Conservation (phyloP, 495 filamentous ascomycete genomes). For the Penicillium maclennaniae region DNA sequence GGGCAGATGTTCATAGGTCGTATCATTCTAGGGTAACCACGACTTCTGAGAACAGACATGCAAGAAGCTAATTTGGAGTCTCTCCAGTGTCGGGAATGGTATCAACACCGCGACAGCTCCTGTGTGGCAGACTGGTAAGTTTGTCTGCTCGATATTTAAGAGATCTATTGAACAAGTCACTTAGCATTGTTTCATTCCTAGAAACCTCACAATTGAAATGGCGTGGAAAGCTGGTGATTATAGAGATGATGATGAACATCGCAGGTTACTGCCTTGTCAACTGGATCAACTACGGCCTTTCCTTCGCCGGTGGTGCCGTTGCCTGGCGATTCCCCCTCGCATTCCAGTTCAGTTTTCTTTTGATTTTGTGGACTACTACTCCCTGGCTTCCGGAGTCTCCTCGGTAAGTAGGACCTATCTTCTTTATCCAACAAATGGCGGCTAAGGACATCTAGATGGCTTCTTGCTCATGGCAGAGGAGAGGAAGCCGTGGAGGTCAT, state of each 20-base stretch:
- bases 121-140: slow-evolving; percentile 52
- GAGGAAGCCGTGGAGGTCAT: slow-evolving; percentile 48
- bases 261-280: slow-evolving; percentile 52
- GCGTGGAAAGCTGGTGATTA: slow-evolving; percentile 57
- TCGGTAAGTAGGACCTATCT: slow-evolving; percentile 23
- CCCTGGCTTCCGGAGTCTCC: slow-evolving; percentile 57
- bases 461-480: slow-evolving; percentile 40
- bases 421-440: not conserved
- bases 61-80: not conserved
- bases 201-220: slow-evolving; percentile 57
- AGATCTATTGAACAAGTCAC: not conserved
- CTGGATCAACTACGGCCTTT: slow-evolving; percentile 57
- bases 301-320: slow-evolving; percentile 39
- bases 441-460: slow-evolving; percentile 33
- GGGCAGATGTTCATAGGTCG: slow-evolving; percentile 63
- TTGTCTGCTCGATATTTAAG: not conserved
- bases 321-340: slow-evolving; percentile 52
- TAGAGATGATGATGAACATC: slow-evolving; percentile 60
- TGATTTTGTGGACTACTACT: slow-evolving; percentile 44
- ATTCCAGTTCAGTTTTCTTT: slow-evolving; percentile 51
- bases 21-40: slow-evolving; percentile 40
- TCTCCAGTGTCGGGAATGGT: slow-evolving; percentile 56
- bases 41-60: too few relatives aligned
- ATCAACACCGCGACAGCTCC: slow-evolving; percentile 62
- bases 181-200: not conserved